Conservation (phyloP, 495 filamentous ascomycete genomes). For the Lophiostoma macrostomum region DNA sequence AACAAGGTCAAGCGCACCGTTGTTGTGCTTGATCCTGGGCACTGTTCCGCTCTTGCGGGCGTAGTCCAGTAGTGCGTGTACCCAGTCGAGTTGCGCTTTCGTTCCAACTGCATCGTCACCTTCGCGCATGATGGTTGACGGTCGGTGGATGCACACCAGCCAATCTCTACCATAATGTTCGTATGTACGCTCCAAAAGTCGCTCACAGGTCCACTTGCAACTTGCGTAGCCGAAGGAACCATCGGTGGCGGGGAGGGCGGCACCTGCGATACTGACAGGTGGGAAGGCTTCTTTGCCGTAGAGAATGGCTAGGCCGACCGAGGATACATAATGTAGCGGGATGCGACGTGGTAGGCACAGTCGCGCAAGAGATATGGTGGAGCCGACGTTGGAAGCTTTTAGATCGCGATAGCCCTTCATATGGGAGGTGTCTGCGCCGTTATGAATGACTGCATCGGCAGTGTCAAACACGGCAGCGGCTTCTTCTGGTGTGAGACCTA, state of each 20-base stretch:
- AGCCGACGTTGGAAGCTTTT: neutral
- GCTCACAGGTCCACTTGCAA: constrained; percentile 10
- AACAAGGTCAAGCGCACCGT: too few species aligned
- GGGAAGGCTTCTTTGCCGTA: neutral
- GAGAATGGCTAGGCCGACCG: neutral
- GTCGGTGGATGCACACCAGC: neutral
- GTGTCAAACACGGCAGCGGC: neutral
- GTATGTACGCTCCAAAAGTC: neutral
- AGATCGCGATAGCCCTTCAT: neutral
- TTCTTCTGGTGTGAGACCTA: neutral
- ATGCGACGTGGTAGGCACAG: neutral
- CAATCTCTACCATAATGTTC: neutral
- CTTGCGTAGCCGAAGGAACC: neutral
- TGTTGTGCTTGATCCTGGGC: too few species aligned
- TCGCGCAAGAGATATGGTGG: neutral
- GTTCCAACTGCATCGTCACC: too few species aligned
- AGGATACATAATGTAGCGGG: constrained; percentile 14
- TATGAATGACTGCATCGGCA: constrained; percentile 10
- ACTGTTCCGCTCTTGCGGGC: neutral
- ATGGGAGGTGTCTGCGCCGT: constrained; percentile 3
- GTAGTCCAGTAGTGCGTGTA: neutral
- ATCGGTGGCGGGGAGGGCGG: neutral
- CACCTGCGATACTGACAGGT: neutral
- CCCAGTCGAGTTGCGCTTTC: neutral
- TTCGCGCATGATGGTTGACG: neutral